phyloP scores from a whole-genome alignment of 2,329 filamentous ascomycete genomes.

The Fusarium agapanthi region DNA sequence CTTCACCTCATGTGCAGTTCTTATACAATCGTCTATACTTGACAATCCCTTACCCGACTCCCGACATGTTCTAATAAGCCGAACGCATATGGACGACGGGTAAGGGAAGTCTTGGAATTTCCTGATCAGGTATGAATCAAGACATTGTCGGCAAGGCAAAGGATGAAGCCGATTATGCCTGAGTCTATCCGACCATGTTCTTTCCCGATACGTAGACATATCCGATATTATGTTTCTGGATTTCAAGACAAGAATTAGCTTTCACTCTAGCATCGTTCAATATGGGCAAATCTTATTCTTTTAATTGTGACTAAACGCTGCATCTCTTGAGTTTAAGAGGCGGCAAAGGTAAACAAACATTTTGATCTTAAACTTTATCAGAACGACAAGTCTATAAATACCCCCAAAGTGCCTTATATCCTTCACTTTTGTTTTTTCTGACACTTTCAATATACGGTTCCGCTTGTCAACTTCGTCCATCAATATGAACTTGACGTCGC shows the following conservation, averaged over 20 bases:
- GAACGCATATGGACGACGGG: not conserved
- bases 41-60: not conserved
- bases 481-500: not conserved
- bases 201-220: not conserved
- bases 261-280: not conserved
- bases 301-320: too few species aligned
- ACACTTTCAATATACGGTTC: rapidly evolving
- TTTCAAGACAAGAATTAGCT: too few species aligned
- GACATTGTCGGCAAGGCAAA: not conserved
- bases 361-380: not conserved
- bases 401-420: rapidly evolving
- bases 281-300: not conserved
- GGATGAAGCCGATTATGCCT: not conserved
- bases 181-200: not conserved
- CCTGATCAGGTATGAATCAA: not conserved
- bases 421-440: not conserved
- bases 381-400: not conserved
- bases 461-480: too few species aligned
- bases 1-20: not conserved
- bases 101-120: too few species aligned
- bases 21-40: not conserved
- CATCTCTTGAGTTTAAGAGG: not conserved
- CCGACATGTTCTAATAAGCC: not conserved
- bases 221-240: not conserved
- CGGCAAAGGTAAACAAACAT: not conserved